Percentiles rank a stretch among this genome's conserved stretches.
Conservation (phyloP, 495 filamentous ascomycete genomes). For the Penicillium simplicissimum region DNA sequence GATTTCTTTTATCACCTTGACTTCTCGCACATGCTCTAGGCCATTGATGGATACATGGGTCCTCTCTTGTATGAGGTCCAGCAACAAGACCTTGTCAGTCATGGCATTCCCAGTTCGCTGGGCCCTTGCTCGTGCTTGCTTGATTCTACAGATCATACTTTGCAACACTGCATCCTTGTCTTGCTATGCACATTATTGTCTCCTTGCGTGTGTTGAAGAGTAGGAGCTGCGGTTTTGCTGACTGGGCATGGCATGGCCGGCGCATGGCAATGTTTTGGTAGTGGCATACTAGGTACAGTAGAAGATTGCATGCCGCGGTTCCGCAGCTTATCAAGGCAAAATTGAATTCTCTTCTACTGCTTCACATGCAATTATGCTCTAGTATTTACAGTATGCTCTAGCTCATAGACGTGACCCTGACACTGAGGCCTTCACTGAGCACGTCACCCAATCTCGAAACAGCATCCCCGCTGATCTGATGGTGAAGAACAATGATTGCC, state of each 20-base stretch:
- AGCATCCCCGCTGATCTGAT: conserved; percentile 2
- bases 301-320: conserved; percentile 1
- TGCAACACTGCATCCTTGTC: not conserved
- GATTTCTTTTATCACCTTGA: not conserved
- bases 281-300: not conserved
- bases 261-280: not conserved
- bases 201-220: not conserved
- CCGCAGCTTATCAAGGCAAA: not conserved
- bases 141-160: not conserved
- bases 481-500: conserved; percentile 5
- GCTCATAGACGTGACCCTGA: not conserved
- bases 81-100: not conserved
- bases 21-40: not conserved
- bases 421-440: not conserved
- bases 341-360: not conserved
- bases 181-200: not conserved
- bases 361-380: not conserved
- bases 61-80: not conserved
- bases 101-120: not conserved
- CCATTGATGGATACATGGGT: not conserved
- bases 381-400: no score
- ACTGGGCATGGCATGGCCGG: conserved; percentile 1
- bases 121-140: not conserved
- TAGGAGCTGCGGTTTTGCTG: conserved; percentile 3
- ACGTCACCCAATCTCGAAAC: not conserved